Percentiles rank a stretch among this genome's conserved stretches.
phyloP scores from a whole-genome alignment of 306 rosid genomes.

The Prunus armeniaca region DNA sequence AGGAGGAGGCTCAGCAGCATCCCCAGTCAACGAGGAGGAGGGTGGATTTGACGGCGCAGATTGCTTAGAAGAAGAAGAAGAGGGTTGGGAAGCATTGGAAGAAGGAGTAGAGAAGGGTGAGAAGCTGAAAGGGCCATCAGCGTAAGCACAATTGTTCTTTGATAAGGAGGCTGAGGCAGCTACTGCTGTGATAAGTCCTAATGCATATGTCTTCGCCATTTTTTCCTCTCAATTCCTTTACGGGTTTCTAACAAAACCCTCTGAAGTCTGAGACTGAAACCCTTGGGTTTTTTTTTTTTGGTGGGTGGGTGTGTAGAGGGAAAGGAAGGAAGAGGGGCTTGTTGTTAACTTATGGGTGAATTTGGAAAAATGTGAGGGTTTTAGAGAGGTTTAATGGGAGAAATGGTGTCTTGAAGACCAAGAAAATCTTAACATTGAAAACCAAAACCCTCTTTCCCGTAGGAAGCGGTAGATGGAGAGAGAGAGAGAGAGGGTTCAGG shows the following conservation, averaged over 20 bases:
- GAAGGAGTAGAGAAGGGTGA: constrained; percentile 32
- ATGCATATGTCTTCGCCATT: constrained; percentile 59
- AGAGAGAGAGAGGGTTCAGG: constrained; percentile 3
- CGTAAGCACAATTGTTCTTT: constrained; percentile 23
- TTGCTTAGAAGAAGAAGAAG: constrained; percentile 18
- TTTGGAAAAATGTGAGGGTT: neutral
- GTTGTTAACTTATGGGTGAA: too few relatives aligned
- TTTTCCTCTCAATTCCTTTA: neutral
- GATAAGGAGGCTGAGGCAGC: constrained; percentile 52
- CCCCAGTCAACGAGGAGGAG: neutral
- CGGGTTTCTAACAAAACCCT: neutral
- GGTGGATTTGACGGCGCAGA: constrained; percentile 13
- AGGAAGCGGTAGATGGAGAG: neutral
- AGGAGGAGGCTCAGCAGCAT: constrained; percentile 23
- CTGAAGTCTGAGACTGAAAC: neutral
- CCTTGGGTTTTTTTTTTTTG: neutral
- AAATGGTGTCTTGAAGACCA: constrained; percentile 14
- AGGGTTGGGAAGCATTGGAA: constrained; percentile 17
- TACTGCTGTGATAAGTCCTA: constrained; percentile 52
- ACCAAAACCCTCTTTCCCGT: neutral
- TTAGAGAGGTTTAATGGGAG: neutral
- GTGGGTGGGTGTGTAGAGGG: too few relatives aligned
- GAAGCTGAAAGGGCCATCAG: constrained; percentile 55
- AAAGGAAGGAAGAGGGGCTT: neutral
- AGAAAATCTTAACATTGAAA: neutral